Conservation (phyloP, 169 alveolate species). For the Amoebophrya sp. region DNA sequence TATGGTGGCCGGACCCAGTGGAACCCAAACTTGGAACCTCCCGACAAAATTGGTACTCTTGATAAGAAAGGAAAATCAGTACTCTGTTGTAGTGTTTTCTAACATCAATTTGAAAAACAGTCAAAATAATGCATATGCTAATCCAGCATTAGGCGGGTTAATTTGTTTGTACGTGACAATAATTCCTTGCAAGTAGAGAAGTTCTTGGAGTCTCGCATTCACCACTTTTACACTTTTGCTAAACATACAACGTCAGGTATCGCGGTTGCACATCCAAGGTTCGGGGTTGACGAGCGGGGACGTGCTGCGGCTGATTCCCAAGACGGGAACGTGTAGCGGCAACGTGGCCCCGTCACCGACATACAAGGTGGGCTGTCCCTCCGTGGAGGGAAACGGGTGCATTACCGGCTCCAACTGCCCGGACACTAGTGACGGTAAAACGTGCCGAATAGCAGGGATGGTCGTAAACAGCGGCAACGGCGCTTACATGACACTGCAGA, state of each 20-base stretch:
- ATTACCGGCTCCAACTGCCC: neutral
- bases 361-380: neutral
- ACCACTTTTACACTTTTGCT: no score
- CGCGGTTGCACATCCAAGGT: neutral
- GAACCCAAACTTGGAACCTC: constrained; percentile 5
- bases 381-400: neutral
- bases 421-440: neutral
- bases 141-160: no score
- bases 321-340: neutral
- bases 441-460: neutral
- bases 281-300: neutral
- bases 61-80: no score
- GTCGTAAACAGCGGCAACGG: neutral
- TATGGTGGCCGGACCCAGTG: constrained; percentile 9
- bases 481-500: neutral
- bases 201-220: no score
- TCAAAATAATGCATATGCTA: no score
- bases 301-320: neutral
- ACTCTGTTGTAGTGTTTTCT: no score
- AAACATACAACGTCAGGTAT: neutral
- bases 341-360: neutral
- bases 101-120: no score
- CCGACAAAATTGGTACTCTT: neutral
- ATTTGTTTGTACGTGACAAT: no score
- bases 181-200: no score